Percentiles rank a stretch among this genome's conserved stretches.
Conservation (phyloP, 1,139 yeast genomes). For the Blastobotrys arbuscula region DNA sequence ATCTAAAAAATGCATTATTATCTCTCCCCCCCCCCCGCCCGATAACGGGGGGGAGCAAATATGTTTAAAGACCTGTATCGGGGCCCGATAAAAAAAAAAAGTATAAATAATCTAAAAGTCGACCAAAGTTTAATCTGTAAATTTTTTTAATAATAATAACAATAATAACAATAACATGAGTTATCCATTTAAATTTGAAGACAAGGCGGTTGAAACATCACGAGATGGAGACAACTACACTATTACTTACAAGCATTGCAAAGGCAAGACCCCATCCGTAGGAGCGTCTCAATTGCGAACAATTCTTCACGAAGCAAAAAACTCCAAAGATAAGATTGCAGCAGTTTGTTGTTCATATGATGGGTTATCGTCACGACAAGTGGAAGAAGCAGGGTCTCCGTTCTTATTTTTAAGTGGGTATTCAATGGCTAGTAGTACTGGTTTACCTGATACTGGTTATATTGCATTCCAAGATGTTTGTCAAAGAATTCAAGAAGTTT, state of each 20-base stretch:
- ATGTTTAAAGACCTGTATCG: too few species aligned
- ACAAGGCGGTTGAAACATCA: not conserved
- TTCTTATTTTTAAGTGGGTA: constrained; percentile 16
- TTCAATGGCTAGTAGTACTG: constrained; percentile 14
- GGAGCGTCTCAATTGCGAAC: constrained; percentile 15
- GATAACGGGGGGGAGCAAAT: too few species aligned
- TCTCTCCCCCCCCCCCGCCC: too few species aligned
- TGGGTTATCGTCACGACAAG: constrained; percentile 16
- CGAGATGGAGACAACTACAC: constrained; percentile 3
- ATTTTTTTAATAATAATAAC: not conserved
- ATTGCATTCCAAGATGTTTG: constrained; percentile 17
- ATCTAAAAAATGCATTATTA: too few species aligned
- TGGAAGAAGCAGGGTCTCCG: constrained; percentile 17
- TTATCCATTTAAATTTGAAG: constrained; percentile 13
- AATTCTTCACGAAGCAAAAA: constrained; percentile 13
- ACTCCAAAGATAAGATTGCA: constrained; percentile 13
- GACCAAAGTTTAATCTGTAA: not conserved
- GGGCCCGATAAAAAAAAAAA: too few species aligned
- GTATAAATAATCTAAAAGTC: too few species aligned
- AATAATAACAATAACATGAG: not conserved
- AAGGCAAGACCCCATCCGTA: constrained; percentile 10
- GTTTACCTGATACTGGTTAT: constrained; percentile 18
- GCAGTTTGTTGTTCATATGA: constrained; percentile 18
- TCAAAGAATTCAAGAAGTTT: constrained; percentile 12
- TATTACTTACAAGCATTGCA: constrained; percentile 9